Base-by-base conservation (phyloP, 495 filamentous ascomycete genomes). In the Hamigera avellanea region DNA sequence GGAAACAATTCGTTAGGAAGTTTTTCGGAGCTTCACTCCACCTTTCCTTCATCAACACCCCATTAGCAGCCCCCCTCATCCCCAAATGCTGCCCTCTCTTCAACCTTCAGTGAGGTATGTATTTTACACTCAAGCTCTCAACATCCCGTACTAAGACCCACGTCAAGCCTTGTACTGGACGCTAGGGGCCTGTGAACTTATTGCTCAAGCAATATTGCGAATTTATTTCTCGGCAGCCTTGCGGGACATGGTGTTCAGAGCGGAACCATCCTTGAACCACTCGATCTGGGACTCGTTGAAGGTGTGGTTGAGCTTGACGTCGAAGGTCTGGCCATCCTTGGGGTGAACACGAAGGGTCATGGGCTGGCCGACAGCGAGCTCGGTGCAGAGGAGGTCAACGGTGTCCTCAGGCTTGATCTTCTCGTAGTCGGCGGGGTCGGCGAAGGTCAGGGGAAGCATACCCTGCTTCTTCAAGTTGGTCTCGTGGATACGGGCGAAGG, bases 381-480 rank as follows among this genome's bases (percentile, higher is more conserved):
- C 73, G 14, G 93, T 95, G 76, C 79, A 86, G 56, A 86, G 58
- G 16, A 98, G 68, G 57, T 93, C 84, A 47, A 95, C 76, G 65
- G 80, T 88, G 74, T 95, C 93, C 19, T 87, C 79, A 44, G 86
- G 84, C 54, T 82, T 72, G 67, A 98, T 93, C 72, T 83, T 91
- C 61, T 98, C 91, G 64, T 98, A 98, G 64, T 98, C 91, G 56
- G 79, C 93, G 17, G 93, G 91, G 54, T 95, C 79, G 36, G 75
- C 57, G 68, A 98, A 98, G 47, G 87, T 95, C 34, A 98, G 73
- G 52, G 91, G 91, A 67, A 98, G 84, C 86, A 98, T 91, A 69
- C 91, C 91, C 76, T 98, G 91, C 80, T 98, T 98, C 85, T 98
- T 98, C 70, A 98, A 67, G 76, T 98, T 98, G 70, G 91, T 98